Base-by-base conservation (phyloP, 2,329 filamentous ascomycete genomes). In the Stachybotrys chlorohalonatus region DNA sequence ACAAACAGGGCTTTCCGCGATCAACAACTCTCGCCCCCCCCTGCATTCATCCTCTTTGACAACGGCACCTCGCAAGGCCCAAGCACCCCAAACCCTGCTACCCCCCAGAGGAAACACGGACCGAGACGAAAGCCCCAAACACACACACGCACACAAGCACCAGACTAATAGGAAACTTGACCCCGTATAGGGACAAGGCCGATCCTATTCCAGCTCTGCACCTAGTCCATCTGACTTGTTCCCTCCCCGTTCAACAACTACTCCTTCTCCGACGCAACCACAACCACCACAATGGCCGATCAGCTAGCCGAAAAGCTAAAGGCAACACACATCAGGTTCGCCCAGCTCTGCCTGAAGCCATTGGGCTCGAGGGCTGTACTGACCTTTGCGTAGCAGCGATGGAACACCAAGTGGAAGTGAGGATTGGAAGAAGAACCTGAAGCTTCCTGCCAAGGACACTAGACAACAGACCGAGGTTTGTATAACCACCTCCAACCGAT, bases 391-490 rank as follows among this genome's bases (percentile, higher is more conserved):
- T 69, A 62, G 62, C 63, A 78, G 75, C 68, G 77, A 83, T 66
- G 74, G 71, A 63, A 61, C 74, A 60, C 68, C 73, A 63, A 70
- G 77, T 57, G 62, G 60, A 53, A 66, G 60, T 52, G 81, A 83
- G 32, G 84, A 90, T 67, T 93, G 89, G 89, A 89, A 89, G 74
- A 80, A 84, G 66, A 82, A 73, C 57, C 73, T 93, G 56, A 90
- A 87, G 61, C 72, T 88, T 56, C 89, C 89, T 53, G 72, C 81
- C 55, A 89, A 86, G 70, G 89, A 94, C 69, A 84, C 77, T 64
- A 82, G 89, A 73, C 84, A 87, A 63, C 89, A 94, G 73, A 94
- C 89, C 60, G 89, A 93, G 78, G 87, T 89, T 64, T 54, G 64
- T 60, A 39, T 47, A 24, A 47, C 31, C 48, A 49, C 47, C 31